Evolutionary conservation across 2,329 filamentous ascomycete genomes (phyloP).

Genomic region (Aspergillus jensenii): DNA sequence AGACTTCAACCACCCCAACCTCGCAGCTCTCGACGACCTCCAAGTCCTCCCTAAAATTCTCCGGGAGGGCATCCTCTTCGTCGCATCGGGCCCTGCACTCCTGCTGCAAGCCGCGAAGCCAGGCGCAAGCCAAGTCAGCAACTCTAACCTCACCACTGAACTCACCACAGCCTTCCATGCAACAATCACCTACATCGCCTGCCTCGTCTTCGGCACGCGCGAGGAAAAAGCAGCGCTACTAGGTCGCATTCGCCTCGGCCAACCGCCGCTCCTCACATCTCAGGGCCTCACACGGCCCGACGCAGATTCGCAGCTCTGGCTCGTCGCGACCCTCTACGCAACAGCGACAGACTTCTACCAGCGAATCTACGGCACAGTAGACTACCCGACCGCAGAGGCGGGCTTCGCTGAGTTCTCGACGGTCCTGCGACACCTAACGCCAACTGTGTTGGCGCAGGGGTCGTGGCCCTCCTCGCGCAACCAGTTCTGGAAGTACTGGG

Average conservation of each 20-base stretch:
- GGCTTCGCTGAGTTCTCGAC: slow-evolving; percentile 31
- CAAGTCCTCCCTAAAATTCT: slow-evolving; percentile 37
- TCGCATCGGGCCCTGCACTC: slow-evolving; percentile 34
- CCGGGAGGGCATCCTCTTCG: slow-evolving; percentile 36
- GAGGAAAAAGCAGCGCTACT: slow-evolving; percentile 31
- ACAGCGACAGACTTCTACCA: slow-evolving; percentile 39
- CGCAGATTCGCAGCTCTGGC: slow-evolving; percentile 30
- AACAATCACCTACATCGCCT: slow-evolving; percentile 35
- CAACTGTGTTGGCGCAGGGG: slow-evolving; percentile 22
- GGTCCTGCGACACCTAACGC: slow-evolving; percentile 22
- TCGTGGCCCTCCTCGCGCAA: slow-evolving; percentile 32
- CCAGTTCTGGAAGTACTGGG: slow-evolving; percentile 39
- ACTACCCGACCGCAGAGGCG: slow-evolving; percentile 31
- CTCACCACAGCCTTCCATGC: slow-evolving; percentile 31
- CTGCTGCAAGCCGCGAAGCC: slow-evolving; percentile 36
- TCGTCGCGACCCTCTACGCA: slow-evolving; percentile 36
- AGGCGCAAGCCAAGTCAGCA: slow-evolving; percentile 16
- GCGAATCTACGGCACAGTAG: slow-evolving; percentile 34
- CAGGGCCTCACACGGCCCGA: slow-evolving; percentile 16
- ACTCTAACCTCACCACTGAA: slow-evolving; percentile 19
- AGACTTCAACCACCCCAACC: slow-evolving; percentile 18
- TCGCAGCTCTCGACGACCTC: slow-evolving; percentile 32
- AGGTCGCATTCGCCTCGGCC: slow-evolving; percentile 22
- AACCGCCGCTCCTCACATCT: slow-evolving; percentile 24
- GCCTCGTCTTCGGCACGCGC: slow-evolving; percentile 32